Evolutionary conservation across 768 basidiomycete species (phyloP).

Genomic region (Termitomyces sp.): DNA sequence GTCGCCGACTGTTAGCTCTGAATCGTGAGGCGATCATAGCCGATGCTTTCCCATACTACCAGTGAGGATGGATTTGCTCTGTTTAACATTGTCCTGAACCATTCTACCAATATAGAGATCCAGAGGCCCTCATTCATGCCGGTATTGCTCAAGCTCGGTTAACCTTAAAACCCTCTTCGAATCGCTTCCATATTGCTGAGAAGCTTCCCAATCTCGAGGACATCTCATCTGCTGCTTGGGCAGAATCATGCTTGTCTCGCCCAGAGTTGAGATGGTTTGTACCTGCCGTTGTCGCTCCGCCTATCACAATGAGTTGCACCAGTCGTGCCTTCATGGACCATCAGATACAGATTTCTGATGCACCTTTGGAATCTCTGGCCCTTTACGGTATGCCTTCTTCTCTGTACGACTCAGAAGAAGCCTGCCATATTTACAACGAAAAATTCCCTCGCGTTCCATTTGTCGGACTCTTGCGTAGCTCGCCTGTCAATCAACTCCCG

Average conservation of each 20-base stretch:
- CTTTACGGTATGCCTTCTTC: constrained; percentile 80
- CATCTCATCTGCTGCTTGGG: constrained; percentile 63
- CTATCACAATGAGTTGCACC: constrained; percentile 65
- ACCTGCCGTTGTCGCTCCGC: constrained; percentile 82
- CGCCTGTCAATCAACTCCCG: constrained; percentile 72
- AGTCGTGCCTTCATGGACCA: constrained; percentile 77
- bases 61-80: constrained; percentile 26
- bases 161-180: constrained; percentile 22
- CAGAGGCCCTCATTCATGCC: constrained; percentile 40
- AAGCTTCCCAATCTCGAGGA: constrained; percentile 49
- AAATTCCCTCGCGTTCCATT: constrained; percentile 58
- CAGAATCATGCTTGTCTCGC: constrained; percentile 75
- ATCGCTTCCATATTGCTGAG: constrained; percentile 28
- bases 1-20: constrained; percentile 43
- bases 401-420: constrained; percentile 51
- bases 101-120: constrained; percentile 37
- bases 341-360: constrained; percentile 54
- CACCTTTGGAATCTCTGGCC: constrained; percentile 68
- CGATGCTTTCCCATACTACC: constrained; percentile 37
- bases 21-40: constrained; percentile 35
- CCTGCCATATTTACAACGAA: constrained; percentile 40
- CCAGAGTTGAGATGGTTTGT: constrained; percentile 79
- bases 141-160: constrained; percentile 30
- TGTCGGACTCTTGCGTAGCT: constrained; percentile 60
- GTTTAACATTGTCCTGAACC: background rate